These are phyloP conservation scores for Russula sp. DNA, from an alignment of 768 basidiomycete species.

Conservation along the genomic window DNA sequence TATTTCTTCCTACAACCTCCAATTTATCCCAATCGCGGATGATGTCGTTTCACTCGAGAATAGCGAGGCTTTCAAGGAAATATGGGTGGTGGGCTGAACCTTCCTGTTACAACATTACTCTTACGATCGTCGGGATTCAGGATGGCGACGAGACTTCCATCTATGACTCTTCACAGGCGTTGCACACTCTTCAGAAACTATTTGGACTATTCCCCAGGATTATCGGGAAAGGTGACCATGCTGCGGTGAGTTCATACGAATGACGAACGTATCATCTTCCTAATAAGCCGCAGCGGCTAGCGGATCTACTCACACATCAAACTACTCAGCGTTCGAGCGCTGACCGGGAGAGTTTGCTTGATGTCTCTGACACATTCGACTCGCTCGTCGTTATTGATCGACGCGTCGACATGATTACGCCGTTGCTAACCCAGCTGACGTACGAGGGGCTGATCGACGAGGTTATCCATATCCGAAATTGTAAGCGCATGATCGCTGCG, in stretches of 20 bases:
- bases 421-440: constrained; percentile 90
- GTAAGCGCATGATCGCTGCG: constrained; percentile 40
- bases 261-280: not conserved
- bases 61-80: constrained; percentile 78
- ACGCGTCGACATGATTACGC: constrained; percentile 90
- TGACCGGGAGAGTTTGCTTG: constrained; percentile 37
- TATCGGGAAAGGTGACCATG: constrained; percentile 87
- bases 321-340: constrained; percentile 39
- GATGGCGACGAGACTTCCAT: constrained; percentile 90
- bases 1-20: constrained; percentile 82
- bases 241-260: constrained; percentile 44
- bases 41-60: constrained; percentile 90
- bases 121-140: constrained; percentile 36
- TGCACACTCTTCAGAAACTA: constrained; percentile 74
- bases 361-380: constrained; percentile 64
- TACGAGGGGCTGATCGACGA: constrained; percentile 97
- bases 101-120: not conserved
- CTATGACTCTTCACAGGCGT: constrained; percentile 83
- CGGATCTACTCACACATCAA: constrained; percentile 61
- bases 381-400: constrained; percentile 86
- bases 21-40: constrained; percentile 89
- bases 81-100: constrained; percentile 71
- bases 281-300: constrained; percentile 53
- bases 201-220: constrained; percentile 91
- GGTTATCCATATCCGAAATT: constrained; percentile 81